Conservation (phyloP, 2,329 filamentous ascomycete genomes). For the Hymenoscyphus linearis region DNA sequence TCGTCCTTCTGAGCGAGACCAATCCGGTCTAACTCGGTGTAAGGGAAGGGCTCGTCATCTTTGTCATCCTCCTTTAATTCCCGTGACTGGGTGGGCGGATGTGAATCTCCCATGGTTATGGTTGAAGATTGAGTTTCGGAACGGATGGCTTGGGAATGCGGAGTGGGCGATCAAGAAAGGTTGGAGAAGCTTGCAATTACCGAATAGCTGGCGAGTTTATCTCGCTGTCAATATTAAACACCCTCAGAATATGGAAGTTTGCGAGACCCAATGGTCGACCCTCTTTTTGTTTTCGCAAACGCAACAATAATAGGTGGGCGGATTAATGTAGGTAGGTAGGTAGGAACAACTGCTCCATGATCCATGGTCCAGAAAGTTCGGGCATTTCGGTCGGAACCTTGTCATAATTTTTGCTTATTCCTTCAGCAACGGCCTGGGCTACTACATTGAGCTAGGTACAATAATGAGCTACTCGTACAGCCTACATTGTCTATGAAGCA, state of each 20-base stretch:
- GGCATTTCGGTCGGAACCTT: not conserved
- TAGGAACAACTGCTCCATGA: not conserved
- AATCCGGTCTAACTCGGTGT: conserved; percentile 55
- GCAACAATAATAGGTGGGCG: too few relatives aligned
- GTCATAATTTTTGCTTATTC: not conserved
- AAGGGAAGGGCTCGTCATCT: conserved; percentile 44
- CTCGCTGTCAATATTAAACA: not conserved
- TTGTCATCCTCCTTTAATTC: conserved; percentile 14
- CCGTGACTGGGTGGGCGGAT: not conserved
- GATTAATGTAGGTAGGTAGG: not conserved
- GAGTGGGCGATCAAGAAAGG: not conserved
- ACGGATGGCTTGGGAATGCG: not conserved
- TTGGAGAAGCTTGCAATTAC: not conserved
- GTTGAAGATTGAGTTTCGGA: not conserved
- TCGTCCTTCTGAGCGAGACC: conserved; percentile 58
- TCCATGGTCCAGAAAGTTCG: not conserved
- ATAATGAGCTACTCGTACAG: too few relatives aligned
- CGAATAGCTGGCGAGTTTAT: not conserved
- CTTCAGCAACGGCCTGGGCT: not conserved
- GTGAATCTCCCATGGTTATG: not conserved
- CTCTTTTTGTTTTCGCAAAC: too few relatives aligned
- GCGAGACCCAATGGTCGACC: not conserved
- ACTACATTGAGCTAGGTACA: not conserved
- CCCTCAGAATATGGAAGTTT: not conserved
- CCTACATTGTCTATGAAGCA: too few relatives aligned